phyloP scores from a whole-genome alignment of 2,329 filamentous ascomycete genomes.

The Neurospora sp. region DNA sequence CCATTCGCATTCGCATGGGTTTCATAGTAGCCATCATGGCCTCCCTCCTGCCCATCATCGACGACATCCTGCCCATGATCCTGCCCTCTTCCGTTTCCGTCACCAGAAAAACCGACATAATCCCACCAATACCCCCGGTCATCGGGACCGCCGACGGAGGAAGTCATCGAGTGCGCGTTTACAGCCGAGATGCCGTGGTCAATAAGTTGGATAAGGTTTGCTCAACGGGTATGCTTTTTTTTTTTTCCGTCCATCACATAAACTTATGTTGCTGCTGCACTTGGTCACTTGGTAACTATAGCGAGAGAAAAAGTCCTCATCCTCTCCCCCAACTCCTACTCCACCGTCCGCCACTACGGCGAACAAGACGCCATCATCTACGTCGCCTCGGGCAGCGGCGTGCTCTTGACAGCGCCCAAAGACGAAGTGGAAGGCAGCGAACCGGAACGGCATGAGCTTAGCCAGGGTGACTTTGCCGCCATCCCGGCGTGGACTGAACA shows the following conservation, averaged over 20 bases:
- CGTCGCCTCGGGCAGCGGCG: constrained; percentile 50
- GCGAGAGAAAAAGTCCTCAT: constrained; percentile 38
- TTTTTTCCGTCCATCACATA: not conserved
- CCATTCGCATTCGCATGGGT: not conserved
- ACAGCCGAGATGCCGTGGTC: constrained; percentile 46
- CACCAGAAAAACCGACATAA: constrained; percentile 36
- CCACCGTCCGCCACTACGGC: constrained; percentile 59
- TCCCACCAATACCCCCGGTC: constrained; percentile 26
- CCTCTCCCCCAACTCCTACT: constrained; percentile 50
- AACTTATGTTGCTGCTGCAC: not conserved
- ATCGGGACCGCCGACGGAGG: constrained; percentile 28
- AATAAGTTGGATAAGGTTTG: constrained; percentile 57
- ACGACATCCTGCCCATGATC: constrained; percentile 51
- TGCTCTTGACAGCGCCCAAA: constrained; percentile 38
- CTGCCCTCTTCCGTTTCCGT: constrained; percentile 49
- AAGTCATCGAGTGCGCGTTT: constrained; percentile 26
- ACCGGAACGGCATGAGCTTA: constrained; percentile 45
- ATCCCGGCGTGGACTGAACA: constrained; percentile 63
- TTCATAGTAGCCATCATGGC: constrained; percentile 30
- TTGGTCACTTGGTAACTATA: not conserved
- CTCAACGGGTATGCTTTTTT: constrained; percentile 44
- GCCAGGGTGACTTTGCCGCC: constrained; percentile 58
- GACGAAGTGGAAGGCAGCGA: constrained; percentile 33
- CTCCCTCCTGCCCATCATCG: constrained; percentile 44
- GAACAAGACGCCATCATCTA: constrained; percentile 66